Conservation (phyloP, 331 rosid genomes). For the Quercus tomentella region DNA sequence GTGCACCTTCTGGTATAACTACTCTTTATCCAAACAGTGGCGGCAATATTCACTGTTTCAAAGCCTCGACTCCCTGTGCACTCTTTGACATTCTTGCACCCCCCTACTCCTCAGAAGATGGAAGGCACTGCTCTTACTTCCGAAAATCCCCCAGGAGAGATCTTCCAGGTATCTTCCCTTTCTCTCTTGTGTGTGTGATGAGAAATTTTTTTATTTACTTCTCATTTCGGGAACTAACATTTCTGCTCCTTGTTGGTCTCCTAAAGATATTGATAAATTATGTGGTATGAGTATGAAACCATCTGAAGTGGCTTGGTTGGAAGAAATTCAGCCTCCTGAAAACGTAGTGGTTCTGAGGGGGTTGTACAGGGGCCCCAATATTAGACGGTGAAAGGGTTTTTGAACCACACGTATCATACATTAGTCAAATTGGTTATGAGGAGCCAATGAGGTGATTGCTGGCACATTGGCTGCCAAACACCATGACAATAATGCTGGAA, state of each 20-base stretch:
- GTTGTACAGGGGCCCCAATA: conserved; percentile 36
- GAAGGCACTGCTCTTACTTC: conserved; percentile 38
- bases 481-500: neutral
- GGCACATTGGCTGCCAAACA: neutral
- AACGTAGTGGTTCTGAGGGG: conserved; percentile 32
- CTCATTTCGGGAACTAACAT: neutral
- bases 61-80: conserved; percentile 40
- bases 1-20: conserved; percentile 32
- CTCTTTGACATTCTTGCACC: conserved; percentile 46
- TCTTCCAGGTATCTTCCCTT: conserved; percentile 26
- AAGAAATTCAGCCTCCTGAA: conserved; percentile 30
- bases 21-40: conserved; percentile 36
- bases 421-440: conserved; percentile 12
- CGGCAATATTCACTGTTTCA: conserved; percentile 43
- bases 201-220: neutral
- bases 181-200: neutral
- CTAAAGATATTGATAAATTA: conserved; percentile 15
- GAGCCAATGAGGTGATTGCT: conserved; percentile 7
- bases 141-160: conserved; percentile 19
- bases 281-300: conserved; percentile 9
- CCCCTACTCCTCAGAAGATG: conserved; percentile 35
- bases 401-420: neutral
- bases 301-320: conserved; percentile 37
- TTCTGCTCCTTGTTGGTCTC: neutral
- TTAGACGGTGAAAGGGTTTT: conserved; percentile 21